A percentile compares a stretch with the other conserved stretches of the same genome.
phyloP scores from a whole-genome alignment of 768 basidiomycete genomes.

The Suillus plorans region DNA sequence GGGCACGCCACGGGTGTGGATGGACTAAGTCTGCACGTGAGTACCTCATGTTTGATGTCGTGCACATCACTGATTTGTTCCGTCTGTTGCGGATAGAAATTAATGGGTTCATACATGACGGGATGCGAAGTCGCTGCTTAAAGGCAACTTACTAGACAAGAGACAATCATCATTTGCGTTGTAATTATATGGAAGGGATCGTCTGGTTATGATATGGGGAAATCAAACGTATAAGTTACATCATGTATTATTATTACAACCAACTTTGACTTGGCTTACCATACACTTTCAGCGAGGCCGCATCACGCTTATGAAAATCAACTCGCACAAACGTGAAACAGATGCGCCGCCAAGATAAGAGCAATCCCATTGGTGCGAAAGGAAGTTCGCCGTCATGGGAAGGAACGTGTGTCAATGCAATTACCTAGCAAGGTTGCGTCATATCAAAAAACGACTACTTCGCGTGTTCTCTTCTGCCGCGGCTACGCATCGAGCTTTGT shows the following conservation, averaged over 20 bases:
- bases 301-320: not conserved
- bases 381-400: not conserved
- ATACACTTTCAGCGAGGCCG: not conserved
- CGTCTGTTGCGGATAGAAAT: constrained; percentile 14
- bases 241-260: not conserved
- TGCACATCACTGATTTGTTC: not conserved
- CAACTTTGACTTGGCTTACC: not conserved
- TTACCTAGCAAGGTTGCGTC: not conserved
- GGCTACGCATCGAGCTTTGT: not conserved
- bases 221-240: not conserved
- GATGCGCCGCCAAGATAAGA: not conserved
- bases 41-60: constrained; percentile 15
- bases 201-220: not conserved
- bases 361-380: not conserved
- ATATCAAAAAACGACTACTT: not conserved
- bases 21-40: constrained; percentile 24
- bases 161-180: not conserved
- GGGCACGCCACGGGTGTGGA: constrained; percentile 27
- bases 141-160: not conserved
- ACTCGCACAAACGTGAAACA: not conserved
- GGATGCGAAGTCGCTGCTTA: not conserved
- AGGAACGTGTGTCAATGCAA: not conserved
- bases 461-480: not conserved
- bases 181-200: not conserved
- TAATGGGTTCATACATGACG: constrained; percentile 20